Conservation (phyloP, 495 filamentous ascomycete genomes). For the Neurospora sp. region DNA sequence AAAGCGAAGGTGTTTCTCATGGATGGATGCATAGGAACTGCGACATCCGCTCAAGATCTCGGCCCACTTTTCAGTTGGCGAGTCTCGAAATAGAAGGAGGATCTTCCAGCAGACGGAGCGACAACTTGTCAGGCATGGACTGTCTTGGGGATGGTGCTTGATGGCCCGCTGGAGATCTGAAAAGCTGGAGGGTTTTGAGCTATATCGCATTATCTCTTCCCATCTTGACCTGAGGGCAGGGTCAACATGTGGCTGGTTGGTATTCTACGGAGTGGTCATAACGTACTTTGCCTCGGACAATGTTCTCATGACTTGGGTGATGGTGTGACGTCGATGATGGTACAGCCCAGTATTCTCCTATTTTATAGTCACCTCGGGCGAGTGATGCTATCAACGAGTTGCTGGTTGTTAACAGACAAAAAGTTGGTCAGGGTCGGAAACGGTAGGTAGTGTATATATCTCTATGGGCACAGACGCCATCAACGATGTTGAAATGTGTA, state of each 20-base stretch:
- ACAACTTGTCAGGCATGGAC: slow-evolving; percentile 60
- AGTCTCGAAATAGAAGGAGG: slow-evolving; percentile 69
- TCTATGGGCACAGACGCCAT: background rate
- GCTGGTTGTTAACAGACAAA: background rate
- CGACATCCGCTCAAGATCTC: slow-evolving; percentile 57
- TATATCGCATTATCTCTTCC: slow-evolving; percentile 53
- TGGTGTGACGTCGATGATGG: background rate
- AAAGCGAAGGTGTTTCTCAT: slow-evolving; percentile 63
- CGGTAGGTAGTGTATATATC: background rate
- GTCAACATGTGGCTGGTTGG: slow-evolving; percentile 6
- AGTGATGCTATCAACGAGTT: background rate
- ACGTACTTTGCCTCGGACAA: slow-evolving; percentile 53
- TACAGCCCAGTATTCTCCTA: background rate
- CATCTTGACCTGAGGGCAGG: slow-evolving; percentile 41
- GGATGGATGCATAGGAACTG: slow-evolving; percentile 59
- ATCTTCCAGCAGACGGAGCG: slow-evolving; percentile 92
- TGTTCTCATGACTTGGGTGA: slow-evolving; percentile 42
- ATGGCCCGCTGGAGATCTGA: slow-evolving; percentile 57
- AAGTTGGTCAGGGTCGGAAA: background rate
- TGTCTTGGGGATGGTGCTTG: slow-evolving; percentile 42
- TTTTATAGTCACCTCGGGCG: background rate
- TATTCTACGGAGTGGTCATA: background rate
- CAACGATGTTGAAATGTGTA: background rate
- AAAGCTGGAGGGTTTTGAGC: slow-evolving; percentile 34
- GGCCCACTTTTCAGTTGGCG: slow-evolving; percentile 59